Evolutionary conservation across 1,284 basidiomycete species (phyloP), one percentile per base, ranked within the genome.

Genomic region (Irpex lacteus): DNA sequence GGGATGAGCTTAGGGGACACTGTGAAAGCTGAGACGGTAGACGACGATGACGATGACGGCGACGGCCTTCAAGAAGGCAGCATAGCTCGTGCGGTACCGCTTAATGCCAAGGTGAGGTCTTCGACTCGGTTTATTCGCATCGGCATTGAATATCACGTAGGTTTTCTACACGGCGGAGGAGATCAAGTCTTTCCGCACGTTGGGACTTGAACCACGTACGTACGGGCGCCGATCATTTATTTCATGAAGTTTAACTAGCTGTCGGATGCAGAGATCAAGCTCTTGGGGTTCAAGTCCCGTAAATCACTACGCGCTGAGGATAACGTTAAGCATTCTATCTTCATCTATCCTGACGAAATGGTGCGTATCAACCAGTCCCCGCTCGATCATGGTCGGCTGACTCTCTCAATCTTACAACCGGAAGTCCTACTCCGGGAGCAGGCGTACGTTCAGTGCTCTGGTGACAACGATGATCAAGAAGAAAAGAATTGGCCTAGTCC

Each of bases 261-360:
- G 59, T 49, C 65, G 62, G 34, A 26, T 59, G 40, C 58, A 76
- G 74, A 88, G 5, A 87, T 99, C 73, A 94, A 91, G 75, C 85
- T 99, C 3, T 85, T 99, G 21, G 98, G 97, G 2, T 99, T 98
- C 81, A 94, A 96, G 74, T 82, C 89, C 65, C 81, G 83, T n/a
- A 74, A 78, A 3, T 84, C 91, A 64, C 81, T 98, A 0, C 77
- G 78, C 0, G 91, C 95, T 68, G 90, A 95, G 74, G 94, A 98
- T 73, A 97, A 97, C 69, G 79, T 98, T 70, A 97, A 95, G 73
- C 95, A 98, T 76, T 88, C 95, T 0, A 80, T 88, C 60, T 99
- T 99, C 73, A 87, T 99, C 66, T 95, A 96, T 74, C 98, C 97
- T 0, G 91, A 97, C 69, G 97, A 99, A 74, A 80, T 85, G 74